phyloP scores from a whole-genome alignment of 2,329 filamentous ascomycete species.

The Chalaropsis thielavioides region DNA sequence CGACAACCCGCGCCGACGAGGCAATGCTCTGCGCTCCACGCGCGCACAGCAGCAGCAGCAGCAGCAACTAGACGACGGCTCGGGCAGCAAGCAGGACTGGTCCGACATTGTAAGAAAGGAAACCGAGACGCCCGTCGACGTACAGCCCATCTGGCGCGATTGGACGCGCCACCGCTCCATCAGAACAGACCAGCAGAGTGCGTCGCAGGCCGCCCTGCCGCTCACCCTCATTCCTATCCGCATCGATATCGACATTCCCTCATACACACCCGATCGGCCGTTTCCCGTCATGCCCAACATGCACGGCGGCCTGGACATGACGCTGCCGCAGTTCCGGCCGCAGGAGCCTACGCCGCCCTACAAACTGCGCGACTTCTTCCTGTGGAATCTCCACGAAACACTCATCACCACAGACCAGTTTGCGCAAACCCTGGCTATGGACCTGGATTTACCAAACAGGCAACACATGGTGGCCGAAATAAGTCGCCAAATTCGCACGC shows the following conservation, averaged over 20 bases:
- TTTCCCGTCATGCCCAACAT: conserved; percentile 44
- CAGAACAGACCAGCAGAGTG: conserved; percentile 45
- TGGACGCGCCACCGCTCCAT: conserved; percentile 65
- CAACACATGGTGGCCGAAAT: conserved; percentile 60
- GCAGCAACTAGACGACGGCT: conserved; percentile 50
- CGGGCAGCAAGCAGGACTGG: conserved; percentile 45
- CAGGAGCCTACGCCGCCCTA: conserved; percentile 72
- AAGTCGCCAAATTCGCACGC: conserved; percentile 84
- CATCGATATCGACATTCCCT: conserved; percentile 82
- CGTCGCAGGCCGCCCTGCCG: conserved; percentile 59
- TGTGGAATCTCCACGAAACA: conserved; percentile 95
- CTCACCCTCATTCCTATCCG: conserved; percentile 88
- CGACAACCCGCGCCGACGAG: conserved; percentile 60
- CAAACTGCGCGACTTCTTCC: conserved; percentile 82
- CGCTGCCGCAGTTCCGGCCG: conserved; percentile 61
- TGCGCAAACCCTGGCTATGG: conserved; percentile 76
- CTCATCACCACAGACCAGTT: conserved; percentile 92
- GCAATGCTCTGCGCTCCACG: conserved; percentile 70
- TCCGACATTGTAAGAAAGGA: conserved; percentile 75
- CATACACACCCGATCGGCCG: conserved; percentile 53
- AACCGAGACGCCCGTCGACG: conserved; percentile 57
- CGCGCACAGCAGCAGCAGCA: conserved; percentile 27
- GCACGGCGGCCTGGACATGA: conserved; percentile 45
- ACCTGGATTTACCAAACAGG: conserved; percentile 76
- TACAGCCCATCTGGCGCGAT: conserved; percentile 85